A percentile compares a stretch with the other conserved stretches of the same genome.
Evolutionary conservation across 1,139 yeast species (phyloP).

Genomic region (Taphrina pruni): DNA sequence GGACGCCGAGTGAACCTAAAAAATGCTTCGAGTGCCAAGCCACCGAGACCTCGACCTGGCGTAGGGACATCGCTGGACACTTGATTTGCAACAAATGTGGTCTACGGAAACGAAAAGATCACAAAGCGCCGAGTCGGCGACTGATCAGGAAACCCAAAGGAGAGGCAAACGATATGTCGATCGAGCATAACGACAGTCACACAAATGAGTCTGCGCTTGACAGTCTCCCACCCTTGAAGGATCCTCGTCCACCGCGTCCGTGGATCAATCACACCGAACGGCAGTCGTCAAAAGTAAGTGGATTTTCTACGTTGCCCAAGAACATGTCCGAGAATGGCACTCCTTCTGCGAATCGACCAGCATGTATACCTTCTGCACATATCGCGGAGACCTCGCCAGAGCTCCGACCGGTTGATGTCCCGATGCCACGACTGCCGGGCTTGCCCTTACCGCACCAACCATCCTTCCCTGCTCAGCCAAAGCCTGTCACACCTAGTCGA

Average conservation of each 20-base stretch:
- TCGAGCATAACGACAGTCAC: background rate
- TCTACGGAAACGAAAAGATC: constrained; percentile 15
- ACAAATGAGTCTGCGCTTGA: background rate
- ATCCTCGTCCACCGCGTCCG: constrained; percentile 25
- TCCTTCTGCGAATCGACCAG: background rate
- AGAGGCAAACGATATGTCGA: background rate
- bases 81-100: constrained; percentile 31
- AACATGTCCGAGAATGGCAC: background rate
- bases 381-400: background rate
- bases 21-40: constrained; percentile 20
- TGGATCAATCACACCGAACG: constrained; percentile 12
- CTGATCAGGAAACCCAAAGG: constrained; percentile 14
- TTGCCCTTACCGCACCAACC: background rate
- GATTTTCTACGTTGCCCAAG: background rate
- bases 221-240: constrained; percentile 6
- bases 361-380: constrained; percentile 2
- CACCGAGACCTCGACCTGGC: constrained; percentile 29
- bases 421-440: constrained; percentile 3
- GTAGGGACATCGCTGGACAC: constrained; percentile 5
- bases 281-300: background rate
- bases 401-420: constrained; percentile 2
- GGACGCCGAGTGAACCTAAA: constrained; percentile 1
- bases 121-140: constrained; percentile 12
- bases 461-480: background rate
- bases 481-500: constrained; percentile 16